Base-by-base conservation (phyloP, 345 rosid genomes). In the Aegle marmelos region DNA sequence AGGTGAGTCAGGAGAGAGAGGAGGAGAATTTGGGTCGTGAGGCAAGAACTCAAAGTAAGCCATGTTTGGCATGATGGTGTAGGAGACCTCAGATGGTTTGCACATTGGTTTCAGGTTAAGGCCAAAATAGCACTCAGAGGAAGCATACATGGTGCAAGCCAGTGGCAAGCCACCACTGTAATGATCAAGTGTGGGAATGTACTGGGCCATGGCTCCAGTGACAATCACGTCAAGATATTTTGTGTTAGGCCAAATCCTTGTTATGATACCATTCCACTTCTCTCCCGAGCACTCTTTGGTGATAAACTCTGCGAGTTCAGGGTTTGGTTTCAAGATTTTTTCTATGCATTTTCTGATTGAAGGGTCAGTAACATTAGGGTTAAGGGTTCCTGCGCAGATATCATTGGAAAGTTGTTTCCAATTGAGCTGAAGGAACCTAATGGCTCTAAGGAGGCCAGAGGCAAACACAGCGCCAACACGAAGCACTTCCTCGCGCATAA, bases 171-270 rank as follows among this genome's bases (percentile, higher is more conserved):
- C 97, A 11, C 87, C 87, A 41, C 97, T 89, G 17, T 93, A 95
- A 68, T 88, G 91, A 73, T 95, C 98, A 22, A 95, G 89, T 0
- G 94, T 93, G 0, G 99, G 98, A 77, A 95, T 93, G 76, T 95
- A 95, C 75, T 93, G 99, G 57, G 99, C 94, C 99, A 95, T 95
- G 8, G 98, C 90, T 21, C 99, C 99, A 0, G 99, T 95, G 30
- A 95, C 97, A 31, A 95, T 92, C 75, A 93, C 99, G 4, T 95
- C 99, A 0, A 95, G 88, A 53, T 95, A 95, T 81, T 84, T 93
- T 0, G 98, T 90, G 77, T 93, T 92, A 13, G 98, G 99, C 99
- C 99, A 93, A 36, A 93, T 87, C 69, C 92, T 85, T 0, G 87
- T 85, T 60, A 95, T 85, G 2, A 95, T 92, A 17, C 94, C 82